A percentile compares a stretch with the other conserved stretches of the same genome.
Evolutionary conservation across 2,329 filamentous ascomycete species (phyloP).

Genomic region (Colletotrichum chlorophyti): DNA sequence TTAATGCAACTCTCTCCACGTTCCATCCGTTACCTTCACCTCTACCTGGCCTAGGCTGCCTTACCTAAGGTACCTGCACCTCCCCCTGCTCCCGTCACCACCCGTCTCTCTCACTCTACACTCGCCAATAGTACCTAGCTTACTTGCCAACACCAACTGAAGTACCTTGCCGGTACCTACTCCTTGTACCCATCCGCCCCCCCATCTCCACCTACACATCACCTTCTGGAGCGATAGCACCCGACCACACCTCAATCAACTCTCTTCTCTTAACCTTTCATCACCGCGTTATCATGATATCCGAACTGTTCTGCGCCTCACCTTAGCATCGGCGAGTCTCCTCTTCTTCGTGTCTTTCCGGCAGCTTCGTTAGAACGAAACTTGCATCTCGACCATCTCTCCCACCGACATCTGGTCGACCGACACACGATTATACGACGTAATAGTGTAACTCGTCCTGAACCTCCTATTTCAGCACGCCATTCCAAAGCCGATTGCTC

Average conservation of each 20-base stretch:
- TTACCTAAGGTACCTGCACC: neutral
- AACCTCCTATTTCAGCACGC: constrained; percentile 18
- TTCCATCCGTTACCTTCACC: neutral
- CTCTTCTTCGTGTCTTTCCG: neutral
- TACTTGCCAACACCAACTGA: constrained; percentile 9
- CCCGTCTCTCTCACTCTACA: no score
- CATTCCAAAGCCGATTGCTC: constrained; percentile 19
- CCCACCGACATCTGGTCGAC: no score
- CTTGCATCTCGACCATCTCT: constrained; percentile 4
- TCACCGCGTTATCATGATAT: constrained; percentile 26
- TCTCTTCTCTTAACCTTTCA: constrained; percentile 22
- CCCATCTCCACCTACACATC: constrained; percentile 18
- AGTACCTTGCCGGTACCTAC: constrained; percentile 10
- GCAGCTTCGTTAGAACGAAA: constrained; percentile 9
- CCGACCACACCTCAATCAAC: constrained; percentile 21
- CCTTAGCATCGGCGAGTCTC: constrained; percentile 9
- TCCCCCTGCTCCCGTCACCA: no score
- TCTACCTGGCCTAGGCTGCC: neutral
- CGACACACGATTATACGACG: no score
- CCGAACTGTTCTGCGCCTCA: constrained; percentile 13
- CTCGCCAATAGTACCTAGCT: no score
- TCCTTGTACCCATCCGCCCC: neutral
- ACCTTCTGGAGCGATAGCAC: constrained; percentile 16
- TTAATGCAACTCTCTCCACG: constrained; percentile 10
- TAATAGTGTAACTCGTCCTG: constrained; percentile 19